Conservation (phyloP, 2,329 filamentous ascomycete species). For the Leptographium procerum region DNA sequence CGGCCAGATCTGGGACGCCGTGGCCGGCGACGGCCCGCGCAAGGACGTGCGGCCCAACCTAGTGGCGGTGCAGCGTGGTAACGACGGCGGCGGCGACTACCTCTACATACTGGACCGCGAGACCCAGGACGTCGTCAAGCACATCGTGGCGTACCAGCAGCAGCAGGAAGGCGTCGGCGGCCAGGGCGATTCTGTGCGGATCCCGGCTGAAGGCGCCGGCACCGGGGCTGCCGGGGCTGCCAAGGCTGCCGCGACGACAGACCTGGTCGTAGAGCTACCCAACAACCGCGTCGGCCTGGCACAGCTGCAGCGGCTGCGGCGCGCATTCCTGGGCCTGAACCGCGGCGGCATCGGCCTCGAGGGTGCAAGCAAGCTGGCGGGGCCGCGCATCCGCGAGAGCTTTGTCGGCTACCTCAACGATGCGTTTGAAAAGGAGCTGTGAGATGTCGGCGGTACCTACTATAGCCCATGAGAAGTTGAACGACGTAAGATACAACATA, state of each 20-base stretch:
- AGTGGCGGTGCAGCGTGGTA: slow-evolving; percentile 54
- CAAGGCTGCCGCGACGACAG: slow-evolving; percentile 26
- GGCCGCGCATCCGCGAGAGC: slow-evolving; percentile 44
- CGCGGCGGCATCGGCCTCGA: slow-evolving; percentile 54
- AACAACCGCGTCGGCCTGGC: slow-evolving; percentile 55
- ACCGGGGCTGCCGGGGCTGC: no score
- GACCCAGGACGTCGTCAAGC: slow-evolving; percentile 64
- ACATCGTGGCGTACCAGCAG: slow-evolving; percentile 56
- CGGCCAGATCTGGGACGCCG: slow-evolving; percentile 61
- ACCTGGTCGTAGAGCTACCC: slow-evolving; percentile 53
- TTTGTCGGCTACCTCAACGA: slow-evolving; percentile 60
- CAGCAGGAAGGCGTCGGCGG: slow-evolving; percentile 45
- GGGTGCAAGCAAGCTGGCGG: slow-evolving; percentile 40
- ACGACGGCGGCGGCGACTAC: slow-evolving; percentile 59
- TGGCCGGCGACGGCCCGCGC: slow-evolving; percentile 44
- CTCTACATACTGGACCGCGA: slow-evolving; percentile 69
- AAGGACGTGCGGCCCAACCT: slow-evolving; percentile 63
- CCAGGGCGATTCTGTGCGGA: slow-evolving; percentile 43
- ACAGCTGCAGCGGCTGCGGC: slow-evolving; percentile 63
- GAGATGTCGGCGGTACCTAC: slow-evolving; percentile 11
- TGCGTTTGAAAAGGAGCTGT: slow-evolving; percentile 47
- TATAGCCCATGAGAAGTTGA: not conserved
- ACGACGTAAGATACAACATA: no score
- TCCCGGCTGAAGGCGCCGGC: slow-evolving; percentile 24
- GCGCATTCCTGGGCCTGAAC: slow-evolving; percentile 69